Percentiles rank a stretch among this genome's conserved stretches.
Conservation (phyloP, 192 early-diverging fungal species). For the Podila minutissima region DNA sequence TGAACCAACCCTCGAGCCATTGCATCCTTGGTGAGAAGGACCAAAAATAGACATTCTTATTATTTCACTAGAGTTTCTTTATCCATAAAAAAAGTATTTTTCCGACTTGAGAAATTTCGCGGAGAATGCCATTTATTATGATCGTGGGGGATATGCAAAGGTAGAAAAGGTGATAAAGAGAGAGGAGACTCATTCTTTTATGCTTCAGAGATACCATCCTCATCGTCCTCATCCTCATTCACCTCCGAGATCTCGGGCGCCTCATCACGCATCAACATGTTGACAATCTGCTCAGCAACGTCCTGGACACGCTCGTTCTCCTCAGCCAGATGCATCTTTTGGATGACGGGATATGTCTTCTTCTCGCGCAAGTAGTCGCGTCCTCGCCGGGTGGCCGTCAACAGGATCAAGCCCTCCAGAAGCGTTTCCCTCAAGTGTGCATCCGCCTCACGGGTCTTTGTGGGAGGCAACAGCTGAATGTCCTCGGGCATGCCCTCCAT, state of each 20-base stretch:
- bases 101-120: no score
- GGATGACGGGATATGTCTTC: conserved; percentile 88
- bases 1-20: conserved; percentile 29
- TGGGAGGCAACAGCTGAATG: conserved; percentile 82
- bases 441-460: conserved; percentile 89
- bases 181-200: no score
- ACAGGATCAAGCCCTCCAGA: conserved; percentile 82
- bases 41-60: conserved; percentile 1
- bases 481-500: conserved; percentile 95
- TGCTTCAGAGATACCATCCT: conserved; percentile 32
- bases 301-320: conserved; percentile 75
- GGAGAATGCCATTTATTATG: no score
- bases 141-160: neutral
- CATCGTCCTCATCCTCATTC: conserved; percentile 30
- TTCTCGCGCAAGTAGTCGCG: conserved; percentile 83
- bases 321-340: conserved; percentile 84
- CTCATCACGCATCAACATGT: conserved; percentile 88
- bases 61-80: neutral
- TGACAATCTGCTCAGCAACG: conserved; percentile 80
- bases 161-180: neutral
- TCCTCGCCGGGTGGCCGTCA: conserved; percentile 79
- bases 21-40: conserved; percentile 49
- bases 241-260: conserved; percentile 54
- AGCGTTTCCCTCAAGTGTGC: conserved; percentile 75
- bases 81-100: no score